A percentile compares a stretch with the other conserved stretches of the same genome.
phyloP scores from a whole-genome alignment of 2,329 filamentous ascomycete genomes.

The Penicillium sp. region DNA sequence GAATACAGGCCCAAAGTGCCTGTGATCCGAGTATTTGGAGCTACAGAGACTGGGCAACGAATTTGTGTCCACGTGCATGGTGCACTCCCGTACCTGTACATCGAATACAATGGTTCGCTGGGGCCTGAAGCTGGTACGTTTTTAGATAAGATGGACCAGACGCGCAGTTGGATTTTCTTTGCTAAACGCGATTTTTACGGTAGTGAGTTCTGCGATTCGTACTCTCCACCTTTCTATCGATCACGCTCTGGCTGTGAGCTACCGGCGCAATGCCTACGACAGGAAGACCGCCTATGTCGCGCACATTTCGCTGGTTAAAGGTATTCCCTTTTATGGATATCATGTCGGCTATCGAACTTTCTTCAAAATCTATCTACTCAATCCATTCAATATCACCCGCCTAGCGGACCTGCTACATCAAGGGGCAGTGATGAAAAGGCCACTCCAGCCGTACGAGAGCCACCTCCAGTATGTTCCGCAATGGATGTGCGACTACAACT shows the following conservation, averaged over 20 bases:
- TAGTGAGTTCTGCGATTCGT: slow-evolving; percentile 76
- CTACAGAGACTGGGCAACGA: slow-evolving; percentile 92
- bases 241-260: slow-evolving; percentile 83
- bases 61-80: slow-evolving; percentile 96
- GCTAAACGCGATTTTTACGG: slow-evolving; percentile 18
- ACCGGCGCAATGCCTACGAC: slow-evolving; percentile 73
- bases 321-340: slow-evolving; percentile 93
- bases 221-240: slow-evolving; percentile 85
- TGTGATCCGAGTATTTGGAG: slow-evolving; percentile 86
- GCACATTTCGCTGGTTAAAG: slow-evolving; percentile 89
- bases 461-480: slow-evolving; percentile 91
- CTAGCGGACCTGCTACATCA: slow-evolving; percentile 85
- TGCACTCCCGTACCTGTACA: slow-evolving; percentile 91
- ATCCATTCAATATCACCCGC: slow-evolving; percentile 83
- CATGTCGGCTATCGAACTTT: slow-evolving; percentile 89
- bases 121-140: slow-evolving; percentile 67
- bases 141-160: neutral
- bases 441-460: slow-evolving; percentile 90
- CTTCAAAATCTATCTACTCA: slow-evolving; percentile 92
- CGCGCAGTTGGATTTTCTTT: neutral
- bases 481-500: slow-evolving; percentile 98
- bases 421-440: slow-evolving; percentile 79
- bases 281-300: slow-evolving; percentile 76
- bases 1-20: slow-evolving; percentile 74
- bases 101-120: slow-evolving; percentile 77